Percentiles rank a stretch among this genome's conserved stretches.
These are phyloP conservation scores for Blastobotrys arbuscula DNA, from an alignment of 1,139 yeast species.

Conservation along the genomic window DNA sequence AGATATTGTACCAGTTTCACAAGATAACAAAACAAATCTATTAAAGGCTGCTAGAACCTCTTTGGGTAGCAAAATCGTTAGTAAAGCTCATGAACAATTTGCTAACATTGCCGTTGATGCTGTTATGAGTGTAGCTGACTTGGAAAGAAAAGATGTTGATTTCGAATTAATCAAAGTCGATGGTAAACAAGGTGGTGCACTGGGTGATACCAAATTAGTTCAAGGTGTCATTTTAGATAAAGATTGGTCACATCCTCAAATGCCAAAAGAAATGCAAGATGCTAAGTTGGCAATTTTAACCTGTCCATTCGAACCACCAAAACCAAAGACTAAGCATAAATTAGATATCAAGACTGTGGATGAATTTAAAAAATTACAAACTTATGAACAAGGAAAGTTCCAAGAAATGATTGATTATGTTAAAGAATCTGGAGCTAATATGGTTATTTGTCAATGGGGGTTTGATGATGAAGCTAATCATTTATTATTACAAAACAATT, in stretches of 20 bases:
- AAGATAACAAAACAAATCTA: constrained; percentile 42
- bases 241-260: constrained; percentile 97
- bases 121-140: constrained; percentile 86
- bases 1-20: constrained; percentile 46
- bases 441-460: constrained; percentile 99
- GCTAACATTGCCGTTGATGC: constrained; percentile 98
- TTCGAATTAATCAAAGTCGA: constrained; percentile 93
- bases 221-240: constrained; percentile 91
- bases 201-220: constrained; percentile 78
- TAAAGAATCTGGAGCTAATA: constrained; percentile 87
- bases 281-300: constrained; percentile 92
- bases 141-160: constrained; percentile 90
- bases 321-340: constrained; percentile 98
- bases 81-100: constrained; percentile 87
- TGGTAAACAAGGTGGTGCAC: constrained; percentile 91
- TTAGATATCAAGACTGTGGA: constrained; percentile 87
- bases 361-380: constrained; percentile 84
- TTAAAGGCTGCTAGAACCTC: constrained; percentile 93
- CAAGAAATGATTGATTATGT: constrained; percentile 84
- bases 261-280: constrained; percentile 77
- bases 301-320: constrained; percentile 99
- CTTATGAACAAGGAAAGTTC: constrained; percentile 86
- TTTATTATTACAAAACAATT: constrained; percentile 73
- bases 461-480: constrained; percentile 99
- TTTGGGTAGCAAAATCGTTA: constrained; percentile 90